Percentiles rank a stretch among this genome's conserved stretches.
Conservation (phyloP, 2,329 filamentous ascomycete species). For the Fusarium austroafricanum region DNA sequence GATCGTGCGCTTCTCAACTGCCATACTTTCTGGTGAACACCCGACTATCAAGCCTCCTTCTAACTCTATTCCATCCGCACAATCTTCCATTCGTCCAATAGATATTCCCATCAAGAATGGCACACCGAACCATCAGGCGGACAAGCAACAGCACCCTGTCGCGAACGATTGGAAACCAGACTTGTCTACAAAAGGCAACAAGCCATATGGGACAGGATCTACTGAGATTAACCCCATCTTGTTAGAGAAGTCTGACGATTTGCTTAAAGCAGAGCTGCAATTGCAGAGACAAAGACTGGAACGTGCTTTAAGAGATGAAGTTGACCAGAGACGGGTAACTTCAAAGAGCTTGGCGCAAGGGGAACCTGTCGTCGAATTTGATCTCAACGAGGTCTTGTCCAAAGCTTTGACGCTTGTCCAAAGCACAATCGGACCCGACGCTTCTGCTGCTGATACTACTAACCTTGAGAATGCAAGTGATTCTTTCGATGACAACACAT, state of each 20-base stretch:
- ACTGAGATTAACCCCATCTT: conserved; percentile 85
- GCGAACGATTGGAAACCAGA: conserved; percentile 51
- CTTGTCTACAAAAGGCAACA: conserved; percentile 44
- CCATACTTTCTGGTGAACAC: conserved; percentile 82
- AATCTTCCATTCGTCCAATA: conserved; percentile 37
- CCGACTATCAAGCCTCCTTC: conserved; percentile 68
- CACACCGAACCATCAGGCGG: conserved; percentile 26
- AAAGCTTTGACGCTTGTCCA: conserved; percentile 78
- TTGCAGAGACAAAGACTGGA: conserved; percentile 86
- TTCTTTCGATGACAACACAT: conserved; percentile 92
- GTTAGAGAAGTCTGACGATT: conserved; percentile 85
- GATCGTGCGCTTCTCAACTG: conserved; percentile 83
- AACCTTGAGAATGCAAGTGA: conserved; percentile 75
- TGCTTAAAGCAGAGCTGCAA: conserved; percentile 84
- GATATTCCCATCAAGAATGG: conserved; percentile 37
- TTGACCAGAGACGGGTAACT: conserved; percentile 69
- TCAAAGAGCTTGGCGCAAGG: conserved; percentile 56
- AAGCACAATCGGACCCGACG: conserved; percentile 70
- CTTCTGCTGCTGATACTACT: conserved; percentile 67
- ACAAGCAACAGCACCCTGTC: conserved; percentile 52
- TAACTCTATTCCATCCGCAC: conserved; percentile 49
- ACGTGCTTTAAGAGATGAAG: conserved; percentile 78
- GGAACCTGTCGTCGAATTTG: conserved; percentile 72
- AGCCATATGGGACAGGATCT: conserved; percentile 61
- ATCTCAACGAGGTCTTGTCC: conserved; percentile 78